Conservation (phyloP, 2,329 filamentous ascomycete species). For the Colletotrichum zoysiae region DNA sequence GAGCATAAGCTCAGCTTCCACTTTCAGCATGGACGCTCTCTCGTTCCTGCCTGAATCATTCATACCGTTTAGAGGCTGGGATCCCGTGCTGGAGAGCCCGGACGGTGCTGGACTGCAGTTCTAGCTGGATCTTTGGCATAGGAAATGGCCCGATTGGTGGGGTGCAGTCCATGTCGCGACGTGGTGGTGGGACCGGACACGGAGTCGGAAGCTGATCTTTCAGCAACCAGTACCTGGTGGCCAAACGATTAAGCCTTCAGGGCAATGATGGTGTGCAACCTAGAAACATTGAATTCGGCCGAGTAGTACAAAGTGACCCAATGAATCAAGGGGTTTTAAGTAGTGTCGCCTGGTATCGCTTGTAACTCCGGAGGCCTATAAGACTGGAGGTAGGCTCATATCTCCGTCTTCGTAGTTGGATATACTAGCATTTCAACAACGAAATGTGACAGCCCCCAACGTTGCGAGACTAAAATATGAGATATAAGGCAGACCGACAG, state of each 20-base stretch:
- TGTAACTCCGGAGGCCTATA: background rate
- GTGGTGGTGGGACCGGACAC: conserved; percentile 35
- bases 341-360: background rate
- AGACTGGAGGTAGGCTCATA: background rate
- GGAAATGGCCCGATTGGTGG: background rate
- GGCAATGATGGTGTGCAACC: background rate
- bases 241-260: background rate
- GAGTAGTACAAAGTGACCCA: background rate
- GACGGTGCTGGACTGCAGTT: conserved; percentile 12
- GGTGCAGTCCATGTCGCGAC: background rate
- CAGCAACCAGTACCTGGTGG: background rate
- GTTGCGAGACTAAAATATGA: background rate
- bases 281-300: background rate
- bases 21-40: conserved; percentile 8
- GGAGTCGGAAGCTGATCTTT: conserved; percentile 40
- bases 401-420: background rate
- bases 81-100: background rate
- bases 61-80: conserved; percentile 34
- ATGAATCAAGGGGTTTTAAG: background rate
- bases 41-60: conserved; percentile 25
- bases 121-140: conserved; percentile 12
- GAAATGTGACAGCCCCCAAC: background rate
- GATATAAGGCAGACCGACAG: background rate
- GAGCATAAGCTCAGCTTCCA: background rate
- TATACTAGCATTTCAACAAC: background rate